Conservation (phyloP, 768 basidiomycete species). For the Dacryopinax primogenitus region DNA sequence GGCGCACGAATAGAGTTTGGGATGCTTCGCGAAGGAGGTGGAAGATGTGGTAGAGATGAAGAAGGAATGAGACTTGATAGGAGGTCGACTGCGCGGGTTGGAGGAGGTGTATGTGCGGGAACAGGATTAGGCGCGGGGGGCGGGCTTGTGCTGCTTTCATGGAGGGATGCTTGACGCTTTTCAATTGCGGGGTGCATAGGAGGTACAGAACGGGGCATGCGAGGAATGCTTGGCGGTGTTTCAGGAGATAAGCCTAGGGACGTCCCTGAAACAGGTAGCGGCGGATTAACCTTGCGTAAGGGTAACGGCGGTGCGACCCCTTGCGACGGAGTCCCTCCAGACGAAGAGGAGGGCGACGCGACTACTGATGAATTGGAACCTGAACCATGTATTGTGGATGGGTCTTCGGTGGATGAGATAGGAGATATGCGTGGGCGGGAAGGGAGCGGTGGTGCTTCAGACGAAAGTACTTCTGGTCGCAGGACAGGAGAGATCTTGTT, state of each 20-base stretch:
- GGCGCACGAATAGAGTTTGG: slow-evolving; percentile 14
- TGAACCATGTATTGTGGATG: neutral
- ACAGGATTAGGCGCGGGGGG: neutral
- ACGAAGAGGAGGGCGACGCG: neutral
- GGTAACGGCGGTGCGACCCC: slow-evolving; percentile 20
- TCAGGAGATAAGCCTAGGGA: neutral
- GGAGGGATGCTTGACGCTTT: neutral
- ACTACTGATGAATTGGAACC: neutral
- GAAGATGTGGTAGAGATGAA: neutral
- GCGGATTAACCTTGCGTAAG: slow-evolving; percentile 15
- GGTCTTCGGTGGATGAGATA: neutral
- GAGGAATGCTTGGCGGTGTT: neutral
- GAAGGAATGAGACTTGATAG: neutral
- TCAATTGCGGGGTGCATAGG: neutral
- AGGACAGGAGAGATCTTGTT: neutral
- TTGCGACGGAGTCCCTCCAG: slow-evolving; percentile 9
- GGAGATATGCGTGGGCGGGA: neutral
- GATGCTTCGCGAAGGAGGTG: neutral
- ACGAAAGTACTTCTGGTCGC: neutral
- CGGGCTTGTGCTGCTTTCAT: neutral
- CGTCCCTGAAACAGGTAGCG: neutral
- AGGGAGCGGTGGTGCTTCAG: neutral
- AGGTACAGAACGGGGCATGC: neutral
- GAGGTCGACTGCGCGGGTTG: neutral
- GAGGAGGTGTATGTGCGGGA: neutral